phyloP scores from a whole-genome alignment of 306 rosid genomes.

The Argentina anserina region DNA sequence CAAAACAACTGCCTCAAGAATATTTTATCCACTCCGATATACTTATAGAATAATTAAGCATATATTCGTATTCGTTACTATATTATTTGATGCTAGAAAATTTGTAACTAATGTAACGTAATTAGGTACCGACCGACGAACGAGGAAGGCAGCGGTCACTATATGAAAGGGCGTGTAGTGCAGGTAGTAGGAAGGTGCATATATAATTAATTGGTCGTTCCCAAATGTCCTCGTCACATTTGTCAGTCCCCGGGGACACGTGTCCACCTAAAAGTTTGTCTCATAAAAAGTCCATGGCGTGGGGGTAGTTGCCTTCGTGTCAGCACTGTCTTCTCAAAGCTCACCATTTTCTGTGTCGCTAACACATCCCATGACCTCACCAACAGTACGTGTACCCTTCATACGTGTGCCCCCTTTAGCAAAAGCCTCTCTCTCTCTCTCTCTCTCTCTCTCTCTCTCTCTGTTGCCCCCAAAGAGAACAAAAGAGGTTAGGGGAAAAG shows the following conservation, averaged over 20 bases:
- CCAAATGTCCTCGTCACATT: background rate
- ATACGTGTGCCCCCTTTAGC: constrained; percentile 39
- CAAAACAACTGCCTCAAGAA: too few relatives aligned
- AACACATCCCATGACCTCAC: constrained; percentile 24
- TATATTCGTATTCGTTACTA: too few relatives aligned
- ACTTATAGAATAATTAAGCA: too few relatives aligned
- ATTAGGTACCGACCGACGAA: too few relatives aligned
- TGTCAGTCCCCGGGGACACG: constrained; percentile 27
- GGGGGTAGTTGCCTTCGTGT: constrained; percentile 25
- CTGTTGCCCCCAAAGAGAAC: constrained; percentile 10
- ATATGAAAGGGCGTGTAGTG: too few relatives aligned
- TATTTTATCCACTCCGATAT: too few relatives aligned
- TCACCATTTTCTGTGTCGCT: constrained; percentile 34
- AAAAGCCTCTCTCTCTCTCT: constrained; percentile 20
- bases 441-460: constrained; percentile 19
- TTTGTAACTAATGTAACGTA: too few relatives aligned
- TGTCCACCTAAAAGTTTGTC: constrained; percentile 26
- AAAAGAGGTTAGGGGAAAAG: background rate
- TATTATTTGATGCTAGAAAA: too few relatives aligned
- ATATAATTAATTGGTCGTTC: background rate
- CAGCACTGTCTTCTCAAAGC: constrained; percentile 11
- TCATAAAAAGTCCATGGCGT: constrained; percentile 31
- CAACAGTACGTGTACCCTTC: constrained; percentile 13
- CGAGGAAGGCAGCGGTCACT: too few relatives aligned
- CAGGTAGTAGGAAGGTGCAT: too few relatives aligned